A percentile compares a stretch with the other conserved stretches of the same genome.
Conservation (phyloP, 805 yeast genomes). For the Kregervanrija pseudodelftensis region DNA sequence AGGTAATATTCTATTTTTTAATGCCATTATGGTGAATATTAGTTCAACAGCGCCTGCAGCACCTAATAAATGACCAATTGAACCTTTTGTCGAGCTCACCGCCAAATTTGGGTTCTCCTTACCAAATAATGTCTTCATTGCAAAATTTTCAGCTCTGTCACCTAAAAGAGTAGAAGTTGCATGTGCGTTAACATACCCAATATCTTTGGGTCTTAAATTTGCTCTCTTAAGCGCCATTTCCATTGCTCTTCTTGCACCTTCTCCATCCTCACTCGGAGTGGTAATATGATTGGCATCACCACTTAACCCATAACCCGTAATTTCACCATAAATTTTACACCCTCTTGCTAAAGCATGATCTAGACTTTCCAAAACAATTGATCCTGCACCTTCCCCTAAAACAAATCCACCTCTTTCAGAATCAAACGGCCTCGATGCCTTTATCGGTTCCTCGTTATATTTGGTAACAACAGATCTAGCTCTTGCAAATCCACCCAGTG, state of each 20-base stretch:
- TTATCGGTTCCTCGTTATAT: conserved; percentile 52
- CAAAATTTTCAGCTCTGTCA: conserved; percentile 78
- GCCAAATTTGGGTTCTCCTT: conserved; percentile 32
- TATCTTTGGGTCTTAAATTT: conserved; percentile 35
- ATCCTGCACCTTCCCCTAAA: conserved; percentile 88
- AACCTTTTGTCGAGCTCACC: conserved; percentile 82
- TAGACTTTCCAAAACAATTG: conserved; percentile 66
- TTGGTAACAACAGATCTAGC: conserved; percentile 71
- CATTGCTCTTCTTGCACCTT: conserved; percentile 85
- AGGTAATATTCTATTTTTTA: conserved; percentile 54
- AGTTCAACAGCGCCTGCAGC: conserved; percentile 96
- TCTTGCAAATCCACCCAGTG: conserved; percentile 86
- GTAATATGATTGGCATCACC: conserved; percentile 94
- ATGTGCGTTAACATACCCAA: conserved; percentile 89
- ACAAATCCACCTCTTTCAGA: conserved; percentile 76
- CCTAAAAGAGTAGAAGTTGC: conserved; percentile 92
- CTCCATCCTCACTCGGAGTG: conserved; percentile 76
- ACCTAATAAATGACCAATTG: conserved; percentile 90
- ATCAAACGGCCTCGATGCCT: conserved; percentile 88
- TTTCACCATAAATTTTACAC: conserved; percentile 67
- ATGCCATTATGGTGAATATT: conserved; percentile 65
- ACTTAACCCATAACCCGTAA: conserved; percentile 81
- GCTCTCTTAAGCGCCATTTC: conserved; percentile 57
- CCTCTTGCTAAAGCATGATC: conserved; percentile 68
- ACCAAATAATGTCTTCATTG: conserved; percentile 52